Base-by-base conservation (phyloP, 345 rosid species). In the Acer yangbiense region DNA sequence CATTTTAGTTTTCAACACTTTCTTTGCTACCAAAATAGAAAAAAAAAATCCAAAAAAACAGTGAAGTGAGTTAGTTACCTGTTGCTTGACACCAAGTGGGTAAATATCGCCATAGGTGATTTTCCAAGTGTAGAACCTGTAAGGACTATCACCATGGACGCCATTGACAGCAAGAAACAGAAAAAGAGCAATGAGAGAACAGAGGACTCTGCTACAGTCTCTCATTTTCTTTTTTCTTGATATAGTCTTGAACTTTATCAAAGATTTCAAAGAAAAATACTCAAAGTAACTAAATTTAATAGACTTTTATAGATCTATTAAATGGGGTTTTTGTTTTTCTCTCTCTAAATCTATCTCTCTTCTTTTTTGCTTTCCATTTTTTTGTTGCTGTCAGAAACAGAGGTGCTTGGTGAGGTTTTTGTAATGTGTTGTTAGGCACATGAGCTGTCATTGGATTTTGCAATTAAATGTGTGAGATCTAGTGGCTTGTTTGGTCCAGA, bases 11-110 rank as follows among this genome's bases (percentile, higher is more conserved):
- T 71, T 14, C 77, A 54, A 50, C 50, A 54, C 18, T 17, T 67
- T n/a, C 58, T 35, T 11, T 29, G 70, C 20, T 60, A 67, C 18
- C 52, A 63, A 43, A 35, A n/a, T n/a, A n/a, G n/a, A 23, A 43
- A 50, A 25, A 35, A 32, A 35, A 4, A 35, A 35, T 4, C 4
- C 39, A 0, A 44, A 44, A 76, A 48, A 52, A 25, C 1, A 27
- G 66, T 65, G 18, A 29, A 71, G 16, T 7, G 21, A 71, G 20
- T 54, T 18, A 32, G 29, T 3, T 8, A 44, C 98, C 93, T 83
- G 89, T 79, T 93, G 98, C 88, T 88, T 93, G 77, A 92, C 94
- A 6, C 98, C 98, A 46, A 95, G 97, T 46, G 98, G 98, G 60
- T 92, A 95, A 77, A 95, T 90, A 75, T 93, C 86, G 17, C 98